Evolutionary conservation across 345 rosid species (phyloP).

Genomic region (Eucalyptus rudis): DNA sequence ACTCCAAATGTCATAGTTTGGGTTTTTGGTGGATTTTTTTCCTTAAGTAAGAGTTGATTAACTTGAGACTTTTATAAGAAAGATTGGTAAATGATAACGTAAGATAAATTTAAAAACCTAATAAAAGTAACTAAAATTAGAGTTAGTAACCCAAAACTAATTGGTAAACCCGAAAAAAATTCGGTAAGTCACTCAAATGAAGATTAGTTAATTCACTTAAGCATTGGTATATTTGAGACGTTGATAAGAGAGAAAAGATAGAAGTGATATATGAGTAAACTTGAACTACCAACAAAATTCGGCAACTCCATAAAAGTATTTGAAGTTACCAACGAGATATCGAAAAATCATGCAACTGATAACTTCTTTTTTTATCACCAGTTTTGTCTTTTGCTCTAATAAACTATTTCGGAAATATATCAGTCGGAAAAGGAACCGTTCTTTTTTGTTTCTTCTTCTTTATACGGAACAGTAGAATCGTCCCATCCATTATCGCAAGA

Average conservation of each 20-base stretch:
- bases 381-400: not conserved
- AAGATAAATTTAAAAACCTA: not conserved
- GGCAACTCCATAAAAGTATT: not conserved
- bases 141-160: not conserved
- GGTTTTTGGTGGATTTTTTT: too few relatives aligned
- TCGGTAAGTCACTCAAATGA: not conserved
- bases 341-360: not conserved
- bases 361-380: not conserved
- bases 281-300: not conserved
- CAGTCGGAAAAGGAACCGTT: not conserved
- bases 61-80: not conserved
- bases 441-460: not conserved
- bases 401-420: not conserved
- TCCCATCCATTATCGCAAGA: not conserved
- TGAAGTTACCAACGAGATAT: not conserved
- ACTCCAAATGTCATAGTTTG: too few relatives aligned
- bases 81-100: not conserved
- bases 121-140: not conserved
- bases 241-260: not conserved
- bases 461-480: not conserved
- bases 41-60: not conserved
- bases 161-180: not conserved
- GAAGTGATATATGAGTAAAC: not conserved
- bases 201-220: not conserved
- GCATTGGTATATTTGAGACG: not conserved